Percentiles rank a stretch among this genome's conserved stretches.
Conservation (phyloP, 164 flowering plant genomes). For the Saururus chinensis region DNA sequence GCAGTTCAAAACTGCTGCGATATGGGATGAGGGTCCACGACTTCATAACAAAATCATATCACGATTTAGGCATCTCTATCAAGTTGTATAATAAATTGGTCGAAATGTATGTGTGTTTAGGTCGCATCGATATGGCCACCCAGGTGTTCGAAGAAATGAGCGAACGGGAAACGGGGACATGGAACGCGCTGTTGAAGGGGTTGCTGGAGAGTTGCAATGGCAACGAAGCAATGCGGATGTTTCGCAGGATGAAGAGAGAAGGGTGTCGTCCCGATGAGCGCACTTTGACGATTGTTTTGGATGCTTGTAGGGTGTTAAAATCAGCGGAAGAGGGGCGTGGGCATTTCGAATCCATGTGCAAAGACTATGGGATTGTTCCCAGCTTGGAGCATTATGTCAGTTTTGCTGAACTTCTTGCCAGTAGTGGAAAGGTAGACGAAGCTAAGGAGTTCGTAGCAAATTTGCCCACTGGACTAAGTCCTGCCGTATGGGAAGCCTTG, state of each 20-base stretch:
- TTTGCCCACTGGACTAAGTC: constrained; percentile 29
- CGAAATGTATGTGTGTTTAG: background rate
- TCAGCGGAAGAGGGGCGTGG: constrained; percentile 20
- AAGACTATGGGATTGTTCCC: constrained; percentile 26
- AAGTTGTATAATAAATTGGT: too few species aligned
- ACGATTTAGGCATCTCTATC: too few species aligned
- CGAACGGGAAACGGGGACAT: constrained; percentile 12
- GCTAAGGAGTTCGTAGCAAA: constrained; percentile 27
- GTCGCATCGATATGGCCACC: background rate
- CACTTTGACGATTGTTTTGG: constrained; percentile 25
- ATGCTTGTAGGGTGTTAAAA: constrained; percentile 25
- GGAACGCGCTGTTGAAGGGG: constrained; percentile 20
- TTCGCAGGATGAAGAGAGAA: too few species aligned
- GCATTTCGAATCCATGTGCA: constrained; percentile 30
- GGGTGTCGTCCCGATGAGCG: constrained; percentile 8
- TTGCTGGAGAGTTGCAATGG: constrained; percentile 1
- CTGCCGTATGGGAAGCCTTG: background rate
- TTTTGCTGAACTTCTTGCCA: constrained; percentile 32
- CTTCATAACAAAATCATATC: too few species aligned
- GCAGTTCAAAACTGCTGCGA: too few species aligned
- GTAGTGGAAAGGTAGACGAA: constrained; percentile 18
- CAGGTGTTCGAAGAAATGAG: constrained; percentile 8
- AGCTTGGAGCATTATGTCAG: constrained; percentile 28
- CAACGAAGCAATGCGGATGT: too few species aligned
- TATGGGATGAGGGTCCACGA: too few species aligned